Evolutionary conservation across 371 early-diverging fungal genomes (phyloP).

Genomic region (Mitosporidium daphniae): DNA sequence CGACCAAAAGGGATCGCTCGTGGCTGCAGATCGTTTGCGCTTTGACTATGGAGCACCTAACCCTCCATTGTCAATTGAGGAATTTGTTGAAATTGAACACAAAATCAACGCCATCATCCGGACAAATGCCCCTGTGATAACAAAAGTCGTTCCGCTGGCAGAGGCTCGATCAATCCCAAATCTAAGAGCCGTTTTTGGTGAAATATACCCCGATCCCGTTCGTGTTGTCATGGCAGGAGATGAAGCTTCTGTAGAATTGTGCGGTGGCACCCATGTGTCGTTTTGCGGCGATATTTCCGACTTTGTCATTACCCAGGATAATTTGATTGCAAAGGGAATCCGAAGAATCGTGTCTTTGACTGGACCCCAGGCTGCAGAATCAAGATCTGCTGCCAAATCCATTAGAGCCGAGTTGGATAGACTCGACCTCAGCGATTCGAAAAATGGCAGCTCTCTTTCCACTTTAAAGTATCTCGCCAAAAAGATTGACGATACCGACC

Average conservation of each 20-base stretch:
- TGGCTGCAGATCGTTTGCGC: slow-evolving; percentile 71
- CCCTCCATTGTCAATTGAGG: slow-evolving; percentile 29
- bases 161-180: slow-evolving; percentile 43
- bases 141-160: slow-evolving; percentile 39
- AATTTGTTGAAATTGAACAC: slow-evolving; percentile 38
- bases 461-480: too few relatives aligned
- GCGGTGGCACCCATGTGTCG: slow-evolving; percentile 93
- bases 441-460: too few relatives aligned
- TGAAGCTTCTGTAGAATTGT: slow-evolving; percentile 59
- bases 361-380: slow-evolving; percentile 12
- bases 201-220: slow-evolving; percentile 77
- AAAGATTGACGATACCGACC: too few relatives aligned
- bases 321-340: slow-evolving; percentile 76
- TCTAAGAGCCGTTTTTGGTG: slow-evolving; percentile 71
- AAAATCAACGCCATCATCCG: slow-evolving; percentile 37
- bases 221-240: slow-evolving; percentile 60
- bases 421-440: too few relatives aligned
- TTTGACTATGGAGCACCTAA: slow-evolving; percentile 66
- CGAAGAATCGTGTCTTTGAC: slow-evolving; percentile 85
- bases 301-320: slow-evolving; percentile 56
- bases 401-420: too few relatives aligned
- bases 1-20: slow-evolving; percentile 90
- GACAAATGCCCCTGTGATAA: slow-evolving; percentile 27
- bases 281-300: slow-evolving; percentile 58
- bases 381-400: too few relatives aligned